These are phyloP conservation scores for Suillus occidentalis DNA, from an alignment of 768 basidiomycete species.

Conservation along the genomic window DNA sequence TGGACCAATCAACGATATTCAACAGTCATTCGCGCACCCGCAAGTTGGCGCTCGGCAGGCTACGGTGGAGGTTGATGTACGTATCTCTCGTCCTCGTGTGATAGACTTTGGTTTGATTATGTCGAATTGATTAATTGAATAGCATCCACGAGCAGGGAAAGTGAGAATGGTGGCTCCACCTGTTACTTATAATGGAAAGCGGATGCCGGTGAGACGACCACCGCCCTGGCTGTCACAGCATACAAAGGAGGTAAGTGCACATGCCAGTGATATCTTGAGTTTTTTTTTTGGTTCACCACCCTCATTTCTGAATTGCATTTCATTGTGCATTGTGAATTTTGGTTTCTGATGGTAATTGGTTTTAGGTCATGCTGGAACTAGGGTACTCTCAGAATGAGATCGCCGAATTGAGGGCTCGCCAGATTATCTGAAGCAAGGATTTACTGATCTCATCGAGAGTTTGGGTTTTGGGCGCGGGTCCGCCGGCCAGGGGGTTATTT, in stretches of 20 bases:
- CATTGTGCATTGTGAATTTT: constrained; percentile 3
- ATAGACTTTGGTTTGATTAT: constrained; percentile 10
- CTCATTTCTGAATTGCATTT: background rate
- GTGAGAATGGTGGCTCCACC: constrained; percentile 82
- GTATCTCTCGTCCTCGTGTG: constrained; percentile 36
- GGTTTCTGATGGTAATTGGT: constrained; percentile 13
- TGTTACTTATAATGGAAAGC: constrained; percentile 77
- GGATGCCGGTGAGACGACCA: constrained; percentile 71
- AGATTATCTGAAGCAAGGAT: constrained; percentile 32
- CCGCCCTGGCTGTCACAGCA: constrained; percentile 90
- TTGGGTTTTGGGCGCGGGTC: constrained; percentile 8
- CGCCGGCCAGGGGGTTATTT: constrained; percentile 28
- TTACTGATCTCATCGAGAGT: constrained; percentile 3
- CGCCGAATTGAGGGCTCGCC: constrained; percentile 40
- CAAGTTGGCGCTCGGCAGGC: constrained; percentile 76
- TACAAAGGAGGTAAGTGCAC: constrained; percentile 61
- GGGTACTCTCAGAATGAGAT: constrained; percentile 44
- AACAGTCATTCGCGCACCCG: constrained; percentile 88
- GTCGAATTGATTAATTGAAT: constrained; percentile 2
- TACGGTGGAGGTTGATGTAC: constrained; percentile 76
- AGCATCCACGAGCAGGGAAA: constrained; percentile 76
- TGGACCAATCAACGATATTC: constrained; percentile 91
- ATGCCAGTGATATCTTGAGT: constrained; percentile 1
- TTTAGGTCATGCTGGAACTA: constrained; percentile 42
- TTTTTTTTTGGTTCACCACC: background rate